Conservation (phyloP, 176 grass and related monocot genomes). For the Oryza meyeriana region DNA sequence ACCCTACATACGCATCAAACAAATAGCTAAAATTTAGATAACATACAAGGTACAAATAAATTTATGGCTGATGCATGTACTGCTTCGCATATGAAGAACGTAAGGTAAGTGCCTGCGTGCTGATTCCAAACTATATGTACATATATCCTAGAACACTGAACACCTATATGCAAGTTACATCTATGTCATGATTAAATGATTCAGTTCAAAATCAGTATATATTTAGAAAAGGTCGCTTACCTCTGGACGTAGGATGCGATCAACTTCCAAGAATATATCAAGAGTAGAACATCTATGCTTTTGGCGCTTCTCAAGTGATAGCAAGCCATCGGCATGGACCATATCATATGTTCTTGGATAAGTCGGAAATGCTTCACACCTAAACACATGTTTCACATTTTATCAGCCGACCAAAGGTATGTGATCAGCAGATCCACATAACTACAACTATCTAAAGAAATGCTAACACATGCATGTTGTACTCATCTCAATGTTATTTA, state of each 20-base stretch:
- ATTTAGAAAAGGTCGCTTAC: conserved; percentile 40
- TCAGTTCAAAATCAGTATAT: conserved; percentile 7
- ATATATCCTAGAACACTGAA: conserved; percentile 11
- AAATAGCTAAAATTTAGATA: conserved; percentile 16
- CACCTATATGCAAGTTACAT: neutral
- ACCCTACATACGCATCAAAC: conserved; percentile 57
- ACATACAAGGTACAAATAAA: neutral
- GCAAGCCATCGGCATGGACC: conserved; percentile 93
- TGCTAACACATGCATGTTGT: neutral
- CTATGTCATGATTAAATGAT: neutral
- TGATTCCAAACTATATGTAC: neutral
- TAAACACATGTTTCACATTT: conserved; percentile 34
- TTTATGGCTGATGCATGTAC: neutral
- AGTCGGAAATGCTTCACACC: conserved; percentile 98
- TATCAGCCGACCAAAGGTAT: conserved; percentile 16
- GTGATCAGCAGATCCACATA: conserved; percentile 14
- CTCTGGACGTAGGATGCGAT: conserved; percentile 96
- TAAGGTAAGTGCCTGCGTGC: neutral
- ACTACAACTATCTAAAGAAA: neutral
- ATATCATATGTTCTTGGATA: conserved; percentile 99
- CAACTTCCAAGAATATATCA: conserved; percentile 94
- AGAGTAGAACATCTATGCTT: conserved; percentile 77
- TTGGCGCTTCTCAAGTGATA: conserved; percentile 61
- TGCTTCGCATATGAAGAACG: neutral
- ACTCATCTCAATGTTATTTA: neutral